A percentile compares a stretch with the other conserved stretches of the same genome.
phyloP scores from a whole-genome alignment of 345 rosid species.

The Stellera chamaejasme region DNA sequence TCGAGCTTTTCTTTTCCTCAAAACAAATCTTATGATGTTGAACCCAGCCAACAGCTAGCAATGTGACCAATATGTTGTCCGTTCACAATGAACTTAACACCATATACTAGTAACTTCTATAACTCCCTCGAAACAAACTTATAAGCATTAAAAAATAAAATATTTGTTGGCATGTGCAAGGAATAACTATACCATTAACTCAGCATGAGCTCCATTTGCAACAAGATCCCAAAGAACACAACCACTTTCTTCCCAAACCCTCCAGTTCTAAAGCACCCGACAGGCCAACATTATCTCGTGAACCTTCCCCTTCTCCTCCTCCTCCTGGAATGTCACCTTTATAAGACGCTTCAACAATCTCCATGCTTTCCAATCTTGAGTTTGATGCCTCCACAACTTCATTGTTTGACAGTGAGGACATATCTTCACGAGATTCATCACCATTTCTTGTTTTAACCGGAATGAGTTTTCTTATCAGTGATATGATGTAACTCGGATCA shows the following conservation, averaged over 20 bases:
- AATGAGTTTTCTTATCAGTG: slow-evolving; percentile 67
- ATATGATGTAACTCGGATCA: slow-evolving; percentile 85
- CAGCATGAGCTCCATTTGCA: slow-evolving; percentile 71
- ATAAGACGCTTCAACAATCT: slow-evolving; percentile 18
- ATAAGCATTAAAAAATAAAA: too few species aligned
- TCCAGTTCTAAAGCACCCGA: slow-evolving; percentile 21
- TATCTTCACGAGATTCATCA: slow-evolving; percentile 14
- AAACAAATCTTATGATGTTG: too few species aligned
- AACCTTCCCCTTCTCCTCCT: slow-evolving; percentile 20
- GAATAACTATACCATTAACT: slow-evolving; percentile 59
- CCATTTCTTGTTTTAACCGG: slow-evolving; percentile 21
- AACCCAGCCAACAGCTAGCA: too few species aligned
- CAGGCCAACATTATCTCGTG: slow-evolving; percentile 4
- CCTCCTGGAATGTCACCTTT: slow-evolving; percentile 17
- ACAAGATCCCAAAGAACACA: slow-evolving; percentile 98
- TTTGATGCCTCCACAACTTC: slow-evolving; percentile 12
- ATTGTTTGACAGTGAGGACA: slow-evolving; percentile 8
- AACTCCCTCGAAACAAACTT: too few species aligned
- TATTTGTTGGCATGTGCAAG: too few species aligned
- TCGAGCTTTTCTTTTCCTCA: too few species aligned
- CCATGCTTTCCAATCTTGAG: slow-evolving; percentile 31
- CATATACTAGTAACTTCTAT: too few species aligned
- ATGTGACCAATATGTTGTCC: neutral
- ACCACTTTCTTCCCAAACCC: slow-evolving; percentile 83
- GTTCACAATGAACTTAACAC: neutral